Conservation (phyloP, 768 basidiomycete genomes). For the Lactarius vividus region DNA sequence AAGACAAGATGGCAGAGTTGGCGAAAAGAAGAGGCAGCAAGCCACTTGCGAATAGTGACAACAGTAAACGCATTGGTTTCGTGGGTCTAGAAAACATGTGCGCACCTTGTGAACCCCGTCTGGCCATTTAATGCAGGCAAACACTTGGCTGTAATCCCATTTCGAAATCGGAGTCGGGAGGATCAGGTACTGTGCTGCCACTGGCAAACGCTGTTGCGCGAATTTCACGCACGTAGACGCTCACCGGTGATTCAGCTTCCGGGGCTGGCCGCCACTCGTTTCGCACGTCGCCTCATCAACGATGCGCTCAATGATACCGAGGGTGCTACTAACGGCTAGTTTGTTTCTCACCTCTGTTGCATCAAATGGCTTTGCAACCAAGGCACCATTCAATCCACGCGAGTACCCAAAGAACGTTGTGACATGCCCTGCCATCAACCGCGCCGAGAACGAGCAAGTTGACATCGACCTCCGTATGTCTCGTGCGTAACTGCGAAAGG, state of each 20-base stretch:
- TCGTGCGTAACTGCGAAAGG: background rate
- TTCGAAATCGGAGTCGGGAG: background rate
- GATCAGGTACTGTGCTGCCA: background rate
- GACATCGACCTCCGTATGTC: constrained; percentile 23
- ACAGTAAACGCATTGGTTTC: constrained; percentile 1
- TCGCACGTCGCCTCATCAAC: background rate
- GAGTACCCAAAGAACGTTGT: constrained; percentile 23
- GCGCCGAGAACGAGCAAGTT: constrained; percentile 13
- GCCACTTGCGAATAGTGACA: constrained; percentile 1
- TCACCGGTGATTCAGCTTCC: background rate
- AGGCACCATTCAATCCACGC: constrained; percentile 17
- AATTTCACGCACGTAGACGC: background rate
- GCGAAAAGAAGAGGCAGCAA: background rate
- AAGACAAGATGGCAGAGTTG: background rate
- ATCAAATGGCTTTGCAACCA: background rate
- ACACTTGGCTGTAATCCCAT: background rate
- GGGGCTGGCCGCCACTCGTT: background rate
- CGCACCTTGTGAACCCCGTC: background rate
- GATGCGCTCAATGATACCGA: background rate
- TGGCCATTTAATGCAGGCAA: background rate
- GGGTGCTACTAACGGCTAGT: background rate
- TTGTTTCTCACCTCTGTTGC: background rate
- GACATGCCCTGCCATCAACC: constrained; percentile 23
- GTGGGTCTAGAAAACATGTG: background rate
- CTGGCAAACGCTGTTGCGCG: background rate